Evolutionary conservation across 257 asterid genomes (phyloP).

Genomic region (Capsicum pubescens): DNA sequence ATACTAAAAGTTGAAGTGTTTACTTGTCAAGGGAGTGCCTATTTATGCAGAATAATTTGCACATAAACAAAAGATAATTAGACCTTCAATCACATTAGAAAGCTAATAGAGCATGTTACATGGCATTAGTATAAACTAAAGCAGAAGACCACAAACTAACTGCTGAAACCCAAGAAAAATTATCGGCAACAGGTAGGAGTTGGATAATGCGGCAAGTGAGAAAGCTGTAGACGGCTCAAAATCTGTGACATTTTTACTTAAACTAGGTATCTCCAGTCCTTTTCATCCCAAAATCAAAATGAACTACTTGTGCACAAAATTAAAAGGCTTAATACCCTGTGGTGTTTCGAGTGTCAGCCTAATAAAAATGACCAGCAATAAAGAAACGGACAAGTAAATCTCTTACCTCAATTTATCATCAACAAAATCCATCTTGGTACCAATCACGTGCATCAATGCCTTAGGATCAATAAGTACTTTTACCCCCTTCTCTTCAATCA

Average conservation of each 20-base stretch:
- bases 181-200: background rate
- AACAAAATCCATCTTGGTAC: slow-evolving; percentile 52
- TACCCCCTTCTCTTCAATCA: slow-evolving; percentile 51
- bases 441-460: slow-evolving; percentile 52
- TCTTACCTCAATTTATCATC: slow-evolving; percentile 48
- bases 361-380: background rate
- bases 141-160: background rate
- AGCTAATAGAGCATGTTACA: background rate
- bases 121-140: slow-evolving; percentile 13
- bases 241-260: background rate
- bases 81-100: background rate
- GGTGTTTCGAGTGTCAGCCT: background rate
- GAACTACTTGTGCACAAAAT: background rate
- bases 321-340: background rate
- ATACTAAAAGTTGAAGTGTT: too few relatives aligned
- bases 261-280: background rate
- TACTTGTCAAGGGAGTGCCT: too few relatives aligned
- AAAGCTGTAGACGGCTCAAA: background rate
- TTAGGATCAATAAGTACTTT: slow-evolving; percentile 52
- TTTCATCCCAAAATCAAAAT: slow-evolving; percentile 9
- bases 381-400: background rate
- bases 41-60: background rate
- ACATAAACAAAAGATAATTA: background rate
- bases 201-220: background rate
- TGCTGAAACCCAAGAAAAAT: slow-evolving; percentile 1